Conservation (phyloP, 495 filamentous ascomycete genomes). For the Lepraria neglecta region DNA sequence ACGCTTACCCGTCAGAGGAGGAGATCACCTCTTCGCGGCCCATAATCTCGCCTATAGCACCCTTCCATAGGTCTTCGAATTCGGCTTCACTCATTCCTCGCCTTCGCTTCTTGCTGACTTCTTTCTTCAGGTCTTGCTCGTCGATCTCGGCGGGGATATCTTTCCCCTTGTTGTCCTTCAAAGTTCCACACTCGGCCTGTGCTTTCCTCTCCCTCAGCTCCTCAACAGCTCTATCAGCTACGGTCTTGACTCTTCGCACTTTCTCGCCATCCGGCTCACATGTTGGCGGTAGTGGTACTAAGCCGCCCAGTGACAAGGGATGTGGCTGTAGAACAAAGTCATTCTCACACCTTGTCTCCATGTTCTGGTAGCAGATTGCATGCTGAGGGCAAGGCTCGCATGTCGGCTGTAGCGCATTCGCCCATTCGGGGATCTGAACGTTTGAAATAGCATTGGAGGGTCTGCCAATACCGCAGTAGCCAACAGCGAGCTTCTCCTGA, state of each 20-base stretch:
- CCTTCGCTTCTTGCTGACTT: slow-evolving; percentile 62
- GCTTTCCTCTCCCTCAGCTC: slow-evolving; percentile 80
- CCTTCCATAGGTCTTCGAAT: slow-evolving; percentile 87
- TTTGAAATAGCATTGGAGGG: slow-evolving; percentile 46
- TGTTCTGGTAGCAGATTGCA: slow-evolving; percentile 76
- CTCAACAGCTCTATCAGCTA: slow-evolving; percentile 82
- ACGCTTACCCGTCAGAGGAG: slow-evolving; percentile 69
- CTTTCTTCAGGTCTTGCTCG: slow-evolving; percentile 69
- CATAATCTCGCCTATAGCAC: slow-evolving; percentile 79
- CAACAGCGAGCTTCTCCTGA: slow-evolving; percentile 88
- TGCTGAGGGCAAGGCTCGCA: slow-evolving; percentile 92
- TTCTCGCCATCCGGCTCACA: slow-evolving; percentile 95
- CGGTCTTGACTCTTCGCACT: slow-evolving; percentile 73
- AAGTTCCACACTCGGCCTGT: slow-evolving; percentile 82
- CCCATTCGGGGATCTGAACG: slow-evolving; percentile 59
- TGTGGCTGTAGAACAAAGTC: slow-evolving; percentile 83
- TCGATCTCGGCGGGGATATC: slow-evolving; percentile 57
- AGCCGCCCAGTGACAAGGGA: slow-evolving; percentile 71
- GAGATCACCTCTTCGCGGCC: slow-evolving; percentile 73
- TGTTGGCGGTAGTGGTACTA: slow-evolving; percentile 80
- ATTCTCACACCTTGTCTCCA: slow-evolving; percentile 71
- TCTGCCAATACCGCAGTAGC: slow-evolving; percentile 85
- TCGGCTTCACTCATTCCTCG: slow-evolving; percentile 77
- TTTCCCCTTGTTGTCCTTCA: slow-evolving; percentile 55
- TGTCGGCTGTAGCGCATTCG: slow-evolving; percentile 60